phyloP scores from a whole-genome alignment of 179 eudicot species.

The Gypsophila paniculata region DNA sequence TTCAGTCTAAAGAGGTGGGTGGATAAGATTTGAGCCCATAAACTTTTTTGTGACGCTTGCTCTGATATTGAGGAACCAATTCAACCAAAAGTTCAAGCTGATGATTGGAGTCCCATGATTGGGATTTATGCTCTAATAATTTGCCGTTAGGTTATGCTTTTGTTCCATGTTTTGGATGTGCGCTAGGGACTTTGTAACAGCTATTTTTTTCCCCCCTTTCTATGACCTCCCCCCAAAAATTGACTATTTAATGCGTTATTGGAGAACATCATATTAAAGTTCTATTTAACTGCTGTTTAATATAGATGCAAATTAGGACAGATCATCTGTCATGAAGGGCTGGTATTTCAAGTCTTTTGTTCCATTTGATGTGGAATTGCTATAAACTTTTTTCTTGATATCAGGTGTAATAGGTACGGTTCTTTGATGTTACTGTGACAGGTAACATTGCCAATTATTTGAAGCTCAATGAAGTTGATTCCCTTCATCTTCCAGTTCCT shows the following conservation, averaged over 20 bases:
- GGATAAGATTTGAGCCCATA: too few relatives aligned
- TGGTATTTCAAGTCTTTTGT: background rate
- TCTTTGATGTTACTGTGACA: constrained; percentile 30
- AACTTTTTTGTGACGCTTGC: too few relatives aligned
- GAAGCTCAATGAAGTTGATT: constrained; percentile 85
- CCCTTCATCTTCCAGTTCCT: constrained; percentile 78
- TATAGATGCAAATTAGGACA: background rate
- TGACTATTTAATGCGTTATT: too few relatives aligned
- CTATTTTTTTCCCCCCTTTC: background rate
- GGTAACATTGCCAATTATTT: constrained; percentile 81
- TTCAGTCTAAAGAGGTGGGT: too few relatives aligned
- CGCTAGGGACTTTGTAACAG: too few relatives aligned
- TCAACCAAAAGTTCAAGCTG: too few relatives aligned
- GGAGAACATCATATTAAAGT: background rate
- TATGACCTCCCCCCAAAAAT: constrained; percentile 3
- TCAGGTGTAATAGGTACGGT: background rate
- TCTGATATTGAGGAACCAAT: too few relatives aligned
- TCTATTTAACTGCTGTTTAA: background rate
- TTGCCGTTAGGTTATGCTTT: too few relatives aligned
- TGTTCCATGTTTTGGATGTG: too few relatives aligned
- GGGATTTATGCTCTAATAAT: too few relatives aligned
- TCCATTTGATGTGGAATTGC: background rate
- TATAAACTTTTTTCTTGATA: constrained; percentile 2
- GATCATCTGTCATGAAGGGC: background rate
- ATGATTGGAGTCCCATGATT: too few relatives aligned